Percentiles rank a stretch among this genome's conserved stretches.
Evolutionary conservation across 192 early-diverging fungal species (phyloP).

Genomic region (Gamsiella multidivaricata): DNA sequence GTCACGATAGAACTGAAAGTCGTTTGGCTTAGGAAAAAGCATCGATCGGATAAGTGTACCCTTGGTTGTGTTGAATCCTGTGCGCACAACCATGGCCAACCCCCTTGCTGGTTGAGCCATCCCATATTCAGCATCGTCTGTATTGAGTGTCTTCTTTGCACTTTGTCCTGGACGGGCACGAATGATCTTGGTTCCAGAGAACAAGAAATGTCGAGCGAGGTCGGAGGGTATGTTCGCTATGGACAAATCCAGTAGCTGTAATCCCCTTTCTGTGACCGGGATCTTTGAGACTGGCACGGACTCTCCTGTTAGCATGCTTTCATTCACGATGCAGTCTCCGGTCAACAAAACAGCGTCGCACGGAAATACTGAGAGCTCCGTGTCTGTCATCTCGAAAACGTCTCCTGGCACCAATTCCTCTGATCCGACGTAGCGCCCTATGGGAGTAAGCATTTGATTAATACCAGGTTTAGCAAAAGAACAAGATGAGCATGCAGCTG

Average conservation of each 20-base stretch:
- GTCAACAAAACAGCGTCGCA: conserved; percentile 93
- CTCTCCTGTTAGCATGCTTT: conserved; percentile 98
- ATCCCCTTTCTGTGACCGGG: conserved; percentile 73
- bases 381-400: conserved; percentile 82
- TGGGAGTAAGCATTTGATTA: conserved; percentile 4
- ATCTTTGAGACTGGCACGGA: conserved; percentile 93
- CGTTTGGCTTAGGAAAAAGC: conserved; percentile 96
- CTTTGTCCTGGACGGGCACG: conserved; percentile 70
- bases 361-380: conserved; percentile 74
- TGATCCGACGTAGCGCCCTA: conserved; percentile 59
- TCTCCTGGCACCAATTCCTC: conserved; percentile 95
- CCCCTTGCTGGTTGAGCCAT: conserved; percentile 42
- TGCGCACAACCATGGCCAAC: conserved; percentile 86
- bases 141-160: conserved; percentile 43
- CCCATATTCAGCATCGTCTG: conserved; percentile 42
- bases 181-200: conserved; percentile 93
- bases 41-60: conserved; percentile 95
- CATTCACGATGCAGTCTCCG: conserved; percentile 98
- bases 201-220: conserved; percentile 88
- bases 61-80: conserved; percentile 95
- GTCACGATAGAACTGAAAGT: conserved; percentile 96
- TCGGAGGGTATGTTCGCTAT: conserved; percentile 79
- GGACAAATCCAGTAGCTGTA: conserved; percentile 75
- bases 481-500: neutral
- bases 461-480: conserved; percentile 26